phyloP scores from a whole-genome alignment of 108 stramenopile genomes.

The Mayamaea pseudoterrestris region DNA sequence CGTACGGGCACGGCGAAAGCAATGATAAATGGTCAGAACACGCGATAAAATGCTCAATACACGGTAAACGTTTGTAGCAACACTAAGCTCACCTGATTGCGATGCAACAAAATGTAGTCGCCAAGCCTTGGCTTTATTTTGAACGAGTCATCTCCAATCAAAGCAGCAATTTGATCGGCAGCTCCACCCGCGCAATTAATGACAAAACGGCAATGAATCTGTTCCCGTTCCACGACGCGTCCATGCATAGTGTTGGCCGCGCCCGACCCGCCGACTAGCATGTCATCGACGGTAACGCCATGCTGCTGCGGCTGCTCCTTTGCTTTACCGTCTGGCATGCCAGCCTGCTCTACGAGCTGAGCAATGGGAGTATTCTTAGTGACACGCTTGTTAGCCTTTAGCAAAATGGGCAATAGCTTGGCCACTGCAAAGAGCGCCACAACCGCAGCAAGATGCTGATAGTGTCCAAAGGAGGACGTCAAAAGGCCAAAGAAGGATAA shows the following conservation, averaged over 20 bases:
- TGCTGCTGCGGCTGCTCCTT: too few species aligned
- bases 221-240: slow-evolving; percentile 37
- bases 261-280: slow-evolving; percentile 61
- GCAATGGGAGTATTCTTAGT: slow-evolving; percentile 11
- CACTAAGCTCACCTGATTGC: slow-evolving; percentile 34
- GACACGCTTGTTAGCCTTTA: background rate
- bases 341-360: slow-evolving; percentile 36
- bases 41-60: background rate
- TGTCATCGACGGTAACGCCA: slow-evolving; percentile 47
- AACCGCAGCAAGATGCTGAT: too few species aligned
- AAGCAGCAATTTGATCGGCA: slow-evolving; percentile 53
- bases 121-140: slow-evolving; percentile 63
- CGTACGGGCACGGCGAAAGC: too few species aligned
- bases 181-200: slow-evolving; percentile 66
- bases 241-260: slow-evolving; percentile 36
- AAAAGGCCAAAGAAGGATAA: too few species aligned
- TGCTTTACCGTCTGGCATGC: slow-evolving; percentile 26
- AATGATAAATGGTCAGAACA: too few species aligned
- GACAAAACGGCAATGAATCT: slow-evolving; percentile 37
- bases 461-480: too few species aligned
- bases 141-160: slow-evolving; percentile 73
- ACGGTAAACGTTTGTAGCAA: background rate
- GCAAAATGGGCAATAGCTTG: background rate
- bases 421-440: too few species aligned
- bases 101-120: slow-evolving; percentile 58